Base-by-base conservation (phyloP, 805 yeast species). In the Candida easanensis region DNA sequence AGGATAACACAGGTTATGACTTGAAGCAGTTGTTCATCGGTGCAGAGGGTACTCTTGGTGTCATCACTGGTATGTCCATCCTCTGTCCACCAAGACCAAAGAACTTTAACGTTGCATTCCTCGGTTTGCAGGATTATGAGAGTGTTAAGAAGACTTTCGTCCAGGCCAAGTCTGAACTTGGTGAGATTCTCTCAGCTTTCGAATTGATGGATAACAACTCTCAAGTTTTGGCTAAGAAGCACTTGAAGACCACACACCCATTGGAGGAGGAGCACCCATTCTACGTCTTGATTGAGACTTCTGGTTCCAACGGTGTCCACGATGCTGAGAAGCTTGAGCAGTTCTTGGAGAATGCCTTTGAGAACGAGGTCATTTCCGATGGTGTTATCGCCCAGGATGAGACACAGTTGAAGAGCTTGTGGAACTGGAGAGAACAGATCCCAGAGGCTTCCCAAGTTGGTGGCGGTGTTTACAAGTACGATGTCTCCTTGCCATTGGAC, bases 401-500 rank as follows among this genome's bases (percentile, higher is more conserved):
- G 67, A 73, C 93, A 2, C 98, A 93, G 65, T 66, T 87, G 46
- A 73, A 72, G 48, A 80, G 80, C 43, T 74, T 93, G 55, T 93
- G 99, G 99, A 70, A 81, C 26, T 93, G 98, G 98, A 82, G 99
- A 69, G 99, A 93, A 67, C 76, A 84, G 49, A 80, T 91, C 50
- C 88, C 97, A 32, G 99, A 93, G 68, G 90, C 96, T 6, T 75
- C 87, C 6, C 84, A 86, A 39, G 74, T 77, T 47, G 80, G 74
- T 28, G 98, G 99, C 40, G 99, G 98, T 54, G 97, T 91, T 40
- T 93, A 91, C 72, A 93, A 93, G 69, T 93, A 93, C 61, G 99
- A 93, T 57, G 97, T 93, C 30, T 89, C 97, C 3, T 69, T 93
- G 46, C 98, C 98, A 27, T 73, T 93, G 51, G 71, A 76, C 17